Evolutionary conservation across 2,329 filamentous ascomycete genomes (phyloP).

Genomic region (Mycosphaerella sp.): DNA sequence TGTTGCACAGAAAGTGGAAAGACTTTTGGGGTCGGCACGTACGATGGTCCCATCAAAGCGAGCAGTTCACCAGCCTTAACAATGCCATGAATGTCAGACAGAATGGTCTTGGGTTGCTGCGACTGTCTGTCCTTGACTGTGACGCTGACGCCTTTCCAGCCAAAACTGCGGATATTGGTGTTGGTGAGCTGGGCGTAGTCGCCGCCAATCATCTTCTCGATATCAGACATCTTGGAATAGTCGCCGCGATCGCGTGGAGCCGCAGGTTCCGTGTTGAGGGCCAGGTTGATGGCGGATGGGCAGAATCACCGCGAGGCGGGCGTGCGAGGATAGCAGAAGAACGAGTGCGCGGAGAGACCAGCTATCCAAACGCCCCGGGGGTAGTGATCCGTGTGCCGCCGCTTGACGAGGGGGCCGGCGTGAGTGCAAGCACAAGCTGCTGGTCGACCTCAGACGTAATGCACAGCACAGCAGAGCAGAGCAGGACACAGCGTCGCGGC

Average conservation of each 20-base stretch:
- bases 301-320: neutral
- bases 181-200: conserved; percentile 55
- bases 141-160: conserved; percentile 63
- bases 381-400: neutral
- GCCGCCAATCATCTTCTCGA: conserved; percentile 42
- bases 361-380: neutral
- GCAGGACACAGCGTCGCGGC: neutral
- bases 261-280: conserved; percentile 19
- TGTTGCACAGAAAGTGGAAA: neutral
- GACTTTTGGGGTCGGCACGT: conserved; percentile 25
- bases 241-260: conserved; percentile 28
- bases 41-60: conserved; percentile 73
- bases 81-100: conserved; percentile 57
- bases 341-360: neutral
- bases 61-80: conserved; percentile 66
- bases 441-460: neutral
- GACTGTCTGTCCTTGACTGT: conserved; percentile 66
- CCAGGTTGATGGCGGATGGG: conserved; percentile 21
- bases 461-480: conserved; percentile 1
- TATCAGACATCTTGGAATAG: conserved; percentile 39
- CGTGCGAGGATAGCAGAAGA: neutral
- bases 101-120: conserved; percentile 56
- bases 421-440: neutral
- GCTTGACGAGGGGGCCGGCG: neutral
- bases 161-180: conserved; percentile 56